Percentiles rank a stretch among this genome's conserved stretches.
Conservation (phyloP, 352 stramenopile species). For the Halophytophthora batemanensis region DNA sequence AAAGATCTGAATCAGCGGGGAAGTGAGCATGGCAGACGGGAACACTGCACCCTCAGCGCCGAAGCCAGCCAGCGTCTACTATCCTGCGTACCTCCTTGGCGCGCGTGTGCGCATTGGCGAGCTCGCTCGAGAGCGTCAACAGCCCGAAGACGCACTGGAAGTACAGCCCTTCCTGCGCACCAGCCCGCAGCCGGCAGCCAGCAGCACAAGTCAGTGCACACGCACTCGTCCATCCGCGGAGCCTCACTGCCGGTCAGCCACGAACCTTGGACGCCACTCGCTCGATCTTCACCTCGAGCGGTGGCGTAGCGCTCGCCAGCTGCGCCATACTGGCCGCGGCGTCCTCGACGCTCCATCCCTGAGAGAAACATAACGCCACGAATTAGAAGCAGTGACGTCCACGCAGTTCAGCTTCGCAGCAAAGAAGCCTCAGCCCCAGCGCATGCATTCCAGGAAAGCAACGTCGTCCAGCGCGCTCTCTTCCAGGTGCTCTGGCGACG, state of each 20-base stretch:
- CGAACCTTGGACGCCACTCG: constrained; percentile 49
- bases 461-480: too few species aligned
- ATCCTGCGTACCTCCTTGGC: constrained; percentile 35
- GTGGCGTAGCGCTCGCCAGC: constrained; percentile 28
- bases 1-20: constrained; percentile 36
- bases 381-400: not conserved
- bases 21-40: not conserved
- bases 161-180: constrained; percentile 55
- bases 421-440: not conserved
- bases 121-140: constrained; percentile 33
- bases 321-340: constrained; percentile 28
- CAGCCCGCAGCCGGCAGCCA: too few species aligned
- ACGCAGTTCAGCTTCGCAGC: not conserved
- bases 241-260: not conserved
- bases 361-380: not conserved
- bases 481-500: not conserved
- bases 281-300: constrained; percentile 32
- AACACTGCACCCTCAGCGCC: not conserved
- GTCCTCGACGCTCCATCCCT: constrained; percentile 29
- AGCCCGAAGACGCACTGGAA: constrained; percentile 71
- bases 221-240: not conserved
- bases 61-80: not conserved
- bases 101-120: constrained; percentile 27
- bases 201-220: not conserved
- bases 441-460: too few species aligned